Conservation (phyloP, 176 grass and related monocot species). For the Calamus simplicifolius region DNA sequence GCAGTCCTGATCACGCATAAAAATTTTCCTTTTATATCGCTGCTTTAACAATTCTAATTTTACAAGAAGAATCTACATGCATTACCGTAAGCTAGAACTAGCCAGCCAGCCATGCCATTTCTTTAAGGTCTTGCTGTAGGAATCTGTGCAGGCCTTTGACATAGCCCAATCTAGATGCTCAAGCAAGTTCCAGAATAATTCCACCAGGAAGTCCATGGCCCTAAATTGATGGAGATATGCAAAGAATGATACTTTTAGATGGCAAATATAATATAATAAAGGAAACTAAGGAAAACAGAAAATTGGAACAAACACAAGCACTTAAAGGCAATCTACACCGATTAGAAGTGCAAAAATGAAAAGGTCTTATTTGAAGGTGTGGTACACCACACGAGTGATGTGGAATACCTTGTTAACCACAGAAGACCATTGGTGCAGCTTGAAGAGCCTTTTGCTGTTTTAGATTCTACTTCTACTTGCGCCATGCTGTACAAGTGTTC, state of each 20-base stretch:
- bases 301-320: too few relatives aligned
- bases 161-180: constrained; percentile 80
- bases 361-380: too few relatives aligned
- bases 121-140: constrained; percentile 89
- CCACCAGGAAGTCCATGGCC: constrained; percentile 96
- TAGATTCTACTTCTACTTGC: constrained; percentile 81
- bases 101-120: constrained; percentile 98
- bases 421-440: constrained; percentile 98
- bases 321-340: too few relatives aligned
- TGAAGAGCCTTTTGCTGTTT: constrained; percentile 76
- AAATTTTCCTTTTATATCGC: too few relatives aligned
- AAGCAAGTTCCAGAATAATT: constrained; percentile 77
- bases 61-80: too few relatives aligned
- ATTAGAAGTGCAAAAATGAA: too few relatives aligned
- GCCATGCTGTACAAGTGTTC: constrained; percentile 77
- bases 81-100: constrained; percentile 83
- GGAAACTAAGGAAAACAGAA: too few relatives aligned
- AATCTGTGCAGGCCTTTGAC: constrained; percentile 81
- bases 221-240: constrained; percentile 20
- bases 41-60: too few relatives aligned
- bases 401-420: constrained; percentile 77
- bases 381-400: too few relatives aligned
- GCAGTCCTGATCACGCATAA: too few relatives aligned
- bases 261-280: too few relatives aligned
- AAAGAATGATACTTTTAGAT: too few relatives aligned